Conservation (phyloP, 768 basidiomycete species). For the Lepiota brunneoincarnata region DNA sequence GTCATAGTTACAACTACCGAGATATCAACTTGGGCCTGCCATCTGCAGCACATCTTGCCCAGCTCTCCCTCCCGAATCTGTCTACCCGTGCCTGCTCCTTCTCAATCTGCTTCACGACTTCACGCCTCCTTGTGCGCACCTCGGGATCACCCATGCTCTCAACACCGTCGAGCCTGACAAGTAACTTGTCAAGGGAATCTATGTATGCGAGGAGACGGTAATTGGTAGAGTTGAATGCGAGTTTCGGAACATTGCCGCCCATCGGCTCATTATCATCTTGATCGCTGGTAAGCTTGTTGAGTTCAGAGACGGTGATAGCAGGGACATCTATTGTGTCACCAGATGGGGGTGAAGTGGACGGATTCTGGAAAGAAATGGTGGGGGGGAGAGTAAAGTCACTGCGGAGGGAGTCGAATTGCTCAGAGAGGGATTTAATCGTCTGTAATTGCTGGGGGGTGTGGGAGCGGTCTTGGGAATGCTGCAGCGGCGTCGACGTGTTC, state of each 20-base stretch:
- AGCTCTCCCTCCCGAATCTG: constrained; percentile 36
- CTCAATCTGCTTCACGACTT: constrained; percentile 58
- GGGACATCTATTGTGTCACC: constrained; percentile 21
- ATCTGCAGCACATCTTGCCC: constrained; percentile 24
- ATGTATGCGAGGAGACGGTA: constrained; percentile 58
- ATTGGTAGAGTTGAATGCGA: constrained; percentile 63
- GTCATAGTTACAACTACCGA: too few species aligned
- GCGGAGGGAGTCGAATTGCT: constrained; percentile 43
- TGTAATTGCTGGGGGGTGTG: constrained; percentile 41
- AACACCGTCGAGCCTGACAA: constrained; percentile 67
- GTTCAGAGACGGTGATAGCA: constrained; percentile 24
- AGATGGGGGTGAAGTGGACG: constrained; percentile 10
- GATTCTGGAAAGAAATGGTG: constrained; percentile 45
- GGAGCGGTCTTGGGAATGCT: constrained; percentile 45
- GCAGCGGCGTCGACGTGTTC: constrained; percentile 38
- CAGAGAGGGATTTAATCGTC: constrained; percentile 35
- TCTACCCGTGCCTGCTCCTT: constrained; percentile 55
- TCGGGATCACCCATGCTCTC: constrained; percentile 57
- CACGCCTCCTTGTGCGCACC: constrained; percentile 50
- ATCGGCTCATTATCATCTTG: constrained; percentile 19
- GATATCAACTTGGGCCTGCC: too few species aligned
- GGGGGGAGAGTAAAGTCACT: constrained; percentile 40
- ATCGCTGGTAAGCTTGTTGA: constrained; percentile 14
- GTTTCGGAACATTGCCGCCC: constrained; percentile 28
- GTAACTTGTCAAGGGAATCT: constrained; percentile 59